Base-by-base conservation (phyloP, 2,329 filamentous ascomycete genomes). In the Geoglossum cookeanum region DNA sequence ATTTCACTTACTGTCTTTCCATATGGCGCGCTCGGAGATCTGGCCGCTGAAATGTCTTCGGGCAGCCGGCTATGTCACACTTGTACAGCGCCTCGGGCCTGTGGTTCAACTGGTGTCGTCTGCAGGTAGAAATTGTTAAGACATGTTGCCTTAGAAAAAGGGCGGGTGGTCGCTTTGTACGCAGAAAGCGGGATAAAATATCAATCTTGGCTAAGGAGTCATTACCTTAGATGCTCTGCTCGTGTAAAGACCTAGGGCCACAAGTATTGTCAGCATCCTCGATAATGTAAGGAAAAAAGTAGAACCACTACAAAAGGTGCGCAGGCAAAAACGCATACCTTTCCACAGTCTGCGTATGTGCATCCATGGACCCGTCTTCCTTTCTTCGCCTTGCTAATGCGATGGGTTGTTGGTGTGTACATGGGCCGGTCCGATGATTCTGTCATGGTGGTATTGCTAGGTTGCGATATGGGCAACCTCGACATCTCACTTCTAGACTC, bases 311-410 rank as follows among this genome's bases (percentile, higher is more conserved):
- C 4, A n/a, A 32, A 55, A 47, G n/a, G 5, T 15, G n/a, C 15
- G 17, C 27, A 6, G 8, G 45, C 22, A n/a, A 27, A 45, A 42
- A 37, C 30, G 63, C 69, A 59, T 60, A 74, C 72, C 68, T 75
- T 75, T 59, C 67, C 67, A 62, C 73, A 75, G 44, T 72, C 72
- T 15, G 71, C 70, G 59, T 66, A 72, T 58, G 73, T 68, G 62
- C 73, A 75, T 7, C 68, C 68, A 61, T 75, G 73, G 13, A 75
- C 73, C 55, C 72, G 70, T 64, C 75, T 75, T 33, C 73, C 73
- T 63, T 75, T 75, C 66, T 74, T 75, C 11, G 73, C 73, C 63
- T 75, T 75, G 66, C 73, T 75, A 61, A 75, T 69, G 55, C 73
- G 70, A 61, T 70, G 70, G 39, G 73, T 75, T 22, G 72, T 75